A percentile compares a stretch with the other conserved stretches of the same genome.
These are phyloP conservation scores for Eucalyptus microcorys DNA, from an alignment of 345 rosid genomes.

Conservation along the genomic window DNA sequence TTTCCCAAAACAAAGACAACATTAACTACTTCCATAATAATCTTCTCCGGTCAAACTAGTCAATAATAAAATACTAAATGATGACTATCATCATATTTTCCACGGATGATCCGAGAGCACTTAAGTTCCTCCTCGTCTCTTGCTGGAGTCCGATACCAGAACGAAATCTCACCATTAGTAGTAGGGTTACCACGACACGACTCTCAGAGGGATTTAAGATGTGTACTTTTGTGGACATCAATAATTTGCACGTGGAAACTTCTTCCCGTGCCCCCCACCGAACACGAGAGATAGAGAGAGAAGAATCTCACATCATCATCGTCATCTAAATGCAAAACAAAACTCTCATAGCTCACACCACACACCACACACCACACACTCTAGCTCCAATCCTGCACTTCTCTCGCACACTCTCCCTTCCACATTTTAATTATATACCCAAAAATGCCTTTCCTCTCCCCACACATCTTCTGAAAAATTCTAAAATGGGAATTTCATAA, in stretches of 20 bases:
- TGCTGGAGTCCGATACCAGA: neutral
- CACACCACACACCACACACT: neutral
- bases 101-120: neutral
- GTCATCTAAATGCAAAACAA: neutral
- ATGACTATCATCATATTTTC: neutral
- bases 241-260: constrained; percentile 8
- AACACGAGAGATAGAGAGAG: neutral
- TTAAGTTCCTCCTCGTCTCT: neutral
- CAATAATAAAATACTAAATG: neutral
- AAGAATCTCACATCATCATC: neutral
- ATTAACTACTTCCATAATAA: neutral
- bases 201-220: neutral
- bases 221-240: constrained; percentile 22
- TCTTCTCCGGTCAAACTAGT: neutral
- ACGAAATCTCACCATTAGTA: neutral
- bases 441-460: neutral
- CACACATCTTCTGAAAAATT: neutral
- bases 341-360: constrained; percentile 13
- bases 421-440: neutral
- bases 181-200: neutral
- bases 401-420: neutral
- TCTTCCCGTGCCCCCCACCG: constrained; percentile 5
- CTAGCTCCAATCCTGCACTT: neutral
- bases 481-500: constrained; percentile 2
- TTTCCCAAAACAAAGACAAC: neutral